Evolutionary conservation across 352 stramenopile genomes (phyloP).

Genomic region (Halophytophthora polymorphica): DNA sequence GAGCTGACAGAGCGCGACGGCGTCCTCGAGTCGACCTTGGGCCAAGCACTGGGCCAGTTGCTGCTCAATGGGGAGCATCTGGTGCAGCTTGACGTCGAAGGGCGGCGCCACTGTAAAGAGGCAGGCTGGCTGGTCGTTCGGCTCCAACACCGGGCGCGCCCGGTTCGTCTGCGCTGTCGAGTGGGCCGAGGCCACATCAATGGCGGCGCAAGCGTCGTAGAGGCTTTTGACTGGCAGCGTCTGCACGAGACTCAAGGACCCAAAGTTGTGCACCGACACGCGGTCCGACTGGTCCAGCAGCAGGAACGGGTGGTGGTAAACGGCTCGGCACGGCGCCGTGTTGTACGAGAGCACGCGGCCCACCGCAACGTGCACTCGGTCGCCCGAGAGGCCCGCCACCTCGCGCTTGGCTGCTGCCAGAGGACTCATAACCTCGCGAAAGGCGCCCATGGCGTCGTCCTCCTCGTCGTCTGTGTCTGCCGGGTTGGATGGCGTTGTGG

Average conservation of each 20-base stretch:
- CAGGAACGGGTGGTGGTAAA: constrained; percentile 70
- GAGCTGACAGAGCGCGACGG: constrained; percentile 58
- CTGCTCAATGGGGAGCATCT: constrained; percentile 53
- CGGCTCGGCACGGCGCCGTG: constrained; percentile 30
- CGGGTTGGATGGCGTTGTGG: not conserved
- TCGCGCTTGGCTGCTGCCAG: constrained; percentile 18
- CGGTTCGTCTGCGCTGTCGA: constrained; percentile 1
- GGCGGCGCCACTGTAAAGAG: constrained; percentile 41
- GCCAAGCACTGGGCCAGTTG: constrained; percentile 43
- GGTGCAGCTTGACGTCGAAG: constrained; percentile 45
- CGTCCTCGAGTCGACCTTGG: constrained; percentile 42
- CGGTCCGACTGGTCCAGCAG: constrained; percentile 57
- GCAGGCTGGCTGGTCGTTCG: constrained; percentile 24
- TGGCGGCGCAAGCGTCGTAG: constrained; percentile 32
- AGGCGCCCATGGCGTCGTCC: constrained; percentile 18
- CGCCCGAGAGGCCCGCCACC: constrained; percentile 36
- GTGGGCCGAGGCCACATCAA: constrained; percentile 20
- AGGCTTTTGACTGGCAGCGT: constrained; percentile 51
- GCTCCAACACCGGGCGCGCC: constrained; percentile 4
- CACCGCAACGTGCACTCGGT: constrained; percentile 40
- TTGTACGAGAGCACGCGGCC: constrained; percentile 52
- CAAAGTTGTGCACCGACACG: constrained; percentile 63
- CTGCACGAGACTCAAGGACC: constrained; percentile 50
- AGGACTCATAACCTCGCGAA: constrained; percentile 9
- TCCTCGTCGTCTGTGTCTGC: constrained; percentile 16